Percentiles rank a stretch among this genome's conserved stretches.
Evolutionary conservation across 371 early-diverging fungal genomes (phyloP).

Genomic region (Mortierella sp.): DNA sequence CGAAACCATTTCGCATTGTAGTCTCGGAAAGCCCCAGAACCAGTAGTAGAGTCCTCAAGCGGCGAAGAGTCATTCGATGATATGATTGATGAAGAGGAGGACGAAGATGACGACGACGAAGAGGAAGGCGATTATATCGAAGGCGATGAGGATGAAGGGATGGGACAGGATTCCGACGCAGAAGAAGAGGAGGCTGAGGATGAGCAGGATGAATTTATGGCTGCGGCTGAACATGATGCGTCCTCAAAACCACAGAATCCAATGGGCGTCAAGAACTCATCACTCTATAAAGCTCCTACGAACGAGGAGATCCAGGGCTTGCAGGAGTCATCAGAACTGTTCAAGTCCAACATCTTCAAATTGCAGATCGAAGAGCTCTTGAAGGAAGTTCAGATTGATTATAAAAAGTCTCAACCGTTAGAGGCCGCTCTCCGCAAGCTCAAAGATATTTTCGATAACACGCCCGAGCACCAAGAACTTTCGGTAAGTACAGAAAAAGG

Average conservation of each 20-base stretch:
- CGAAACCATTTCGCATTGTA: not conserved
- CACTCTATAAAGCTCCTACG: constrained; percentile 68
- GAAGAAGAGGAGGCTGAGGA: constrained; percentile 42
- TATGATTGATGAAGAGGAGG: constrained; percentile 56
- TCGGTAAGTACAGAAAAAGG: constrained; percentile 58
- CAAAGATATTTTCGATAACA: constrained; percentile 66
- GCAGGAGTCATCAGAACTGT: constrained; percentile 85
- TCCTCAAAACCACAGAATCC: constrained; percentile 39
- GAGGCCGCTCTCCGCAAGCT: constrained; percentile 81
- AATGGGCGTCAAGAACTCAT: constrained; percentile 31
- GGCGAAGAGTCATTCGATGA: constrained; percentile 46
- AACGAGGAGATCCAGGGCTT: constrained; percentile 89
- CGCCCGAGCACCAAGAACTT: constrained; percentile 62
- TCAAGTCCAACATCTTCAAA: constrained; percentile 93
- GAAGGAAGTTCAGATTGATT: constrained; percentile 75
- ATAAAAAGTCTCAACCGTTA: constrained; percentile 75
- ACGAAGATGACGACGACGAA: constrained; percentile 61
- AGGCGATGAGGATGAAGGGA: constrained; percentile 53
- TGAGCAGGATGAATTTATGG: constrained; percentile 58
- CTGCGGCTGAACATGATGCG: constrained; percentile 56
- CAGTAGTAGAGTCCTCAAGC: constrained; percentile 38
- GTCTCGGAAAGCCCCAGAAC: constrained; percentile 40
- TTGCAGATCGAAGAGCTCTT: constrained; percentile 92
- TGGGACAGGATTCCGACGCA: constrained; percentile 23
- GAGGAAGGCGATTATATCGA: constrained; percentile 63